These are phyloP conservation scores for Arabis hirsuta DNA, from an alignment of 345 rosid genomes.

Conservation along the genomic window DNA sequence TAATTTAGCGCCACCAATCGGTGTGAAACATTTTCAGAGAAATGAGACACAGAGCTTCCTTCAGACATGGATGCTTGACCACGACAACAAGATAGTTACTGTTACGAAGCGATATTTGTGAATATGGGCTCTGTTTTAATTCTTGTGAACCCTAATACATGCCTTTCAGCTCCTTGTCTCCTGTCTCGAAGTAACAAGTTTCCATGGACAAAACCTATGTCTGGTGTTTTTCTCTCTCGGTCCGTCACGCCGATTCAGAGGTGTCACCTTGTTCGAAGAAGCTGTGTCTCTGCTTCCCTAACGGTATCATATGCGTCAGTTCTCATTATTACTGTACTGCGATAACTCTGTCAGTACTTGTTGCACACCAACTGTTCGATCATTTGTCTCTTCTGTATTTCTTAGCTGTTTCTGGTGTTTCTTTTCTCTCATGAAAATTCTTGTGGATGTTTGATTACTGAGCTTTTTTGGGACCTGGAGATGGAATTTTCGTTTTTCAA, in stretches of 20 bases:
- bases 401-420: not conserved
- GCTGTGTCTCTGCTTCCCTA: constrained; percentile 47
- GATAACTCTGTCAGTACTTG: not conserved
- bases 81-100: constrained; percentile 9
- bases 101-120: not conserved
- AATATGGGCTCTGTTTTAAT: constrained; percentile 48
- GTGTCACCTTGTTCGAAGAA: constrained; percentile 19
- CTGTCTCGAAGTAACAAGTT: constrained; percentile 34
- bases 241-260: constrained; percentile 32
- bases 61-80: constrained; percentile 27
- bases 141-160: constrained; percentile 40
- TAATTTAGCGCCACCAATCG: constrained; percentile 27
- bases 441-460: not conserved
- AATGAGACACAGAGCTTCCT: not conserved
- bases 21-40: constrained; percentile 24
- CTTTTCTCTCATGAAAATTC: not conserved
- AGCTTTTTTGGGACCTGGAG: not conserved
- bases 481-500: not conserved
- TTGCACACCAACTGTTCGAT: constrained; percentile 58
- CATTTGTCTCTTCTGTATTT: constrained; percentile 40
- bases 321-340: not conserved
- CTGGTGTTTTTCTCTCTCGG: constrained; percentile 38
- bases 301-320: constrained; percentile 43
- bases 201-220: constrained; percentile 39
- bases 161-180: constrained; percentile 41